Conservation (phyloP, 2,329 filamentous ascomycete species). For the Scedosporium apiospermum region DNA sequence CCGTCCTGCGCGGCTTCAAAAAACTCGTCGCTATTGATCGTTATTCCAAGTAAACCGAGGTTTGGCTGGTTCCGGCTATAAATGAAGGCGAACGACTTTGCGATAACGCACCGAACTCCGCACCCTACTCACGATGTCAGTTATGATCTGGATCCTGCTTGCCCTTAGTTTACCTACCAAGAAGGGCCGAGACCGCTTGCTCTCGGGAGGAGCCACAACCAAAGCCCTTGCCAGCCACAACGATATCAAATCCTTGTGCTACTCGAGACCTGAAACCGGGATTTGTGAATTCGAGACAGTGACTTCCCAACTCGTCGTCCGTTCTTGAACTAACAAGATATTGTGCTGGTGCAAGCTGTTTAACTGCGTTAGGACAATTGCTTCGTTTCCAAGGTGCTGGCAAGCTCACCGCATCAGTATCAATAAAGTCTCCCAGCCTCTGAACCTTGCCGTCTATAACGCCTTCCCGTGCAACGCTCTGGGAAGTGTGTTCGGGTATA, state of each 20-base stretch:
- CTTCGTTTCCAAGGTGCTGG: conserved; percentile 22
- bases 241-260: conserved; percentile 24
- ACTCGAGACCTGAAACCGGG: not conserved
- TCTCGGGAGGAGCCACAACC: conserved; percentile 35
- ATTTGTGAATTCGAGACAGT: conserved; percentile 23
- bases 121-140: not conserved
- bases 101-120: conserved; percentile 32
- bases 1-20: not conserved
- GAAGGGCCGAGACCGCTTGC: conserved; percentile 29
- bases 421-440: not conserved
- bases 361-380: conserved; percentile 22
- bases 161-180: conserved; percentile 14
- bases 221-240: conserved; percentile 35
- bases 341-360: conserved; percentile 28
- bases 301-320: conserved; percentile 23
- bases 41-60: conserved; percentile 32
- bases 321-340: conserved; percentile 20
- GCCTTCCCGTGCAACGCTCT: not conserved
- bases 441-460: not conserved
- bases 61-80: conserved; percentile 34
- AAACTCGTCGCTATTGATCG: conserved; percentile 24
- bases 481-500: too few relatives aligned
- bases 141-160: too few relatives aligned
- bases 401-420: not conserved
- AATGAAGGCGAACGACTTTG: conserved; percentile 34